Evolutionary conservation across 495 filamentous ascomycete genomes (phyloP).

Genomic region (Penicillium diatomitis): DNA sequence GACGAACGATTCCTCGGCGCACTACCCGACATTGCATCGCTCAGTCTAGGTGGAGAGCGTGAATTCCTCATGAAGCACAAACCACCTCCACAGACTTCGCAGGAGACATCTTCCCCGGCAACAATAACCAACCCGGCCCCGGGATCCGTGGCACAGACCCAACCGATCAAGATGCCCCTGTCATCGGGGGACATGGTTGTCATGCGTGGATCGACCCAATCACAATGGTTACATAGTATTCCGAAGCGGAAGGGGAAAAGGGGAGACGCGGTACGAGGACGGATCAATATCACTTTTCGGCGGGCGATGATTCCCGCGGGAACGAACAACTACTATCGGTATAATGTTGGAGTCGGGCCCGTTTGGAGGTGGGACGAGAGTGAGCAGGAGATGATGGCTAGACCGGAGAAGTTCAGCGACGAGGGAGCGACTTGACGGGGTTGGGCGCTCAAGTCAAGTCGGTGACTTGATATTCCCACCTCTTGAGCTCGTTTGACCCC

Average conservation of each 20-base stretch:
- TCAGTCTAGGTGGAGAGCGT: conserved; percentile 54
- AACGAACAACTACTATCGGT: conserved; percentile 64
- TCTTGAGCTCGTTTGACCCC: too few relatives aligned
- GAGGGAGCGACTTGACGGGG: not conserved
- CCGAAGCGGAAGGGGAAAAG: conserved; percentile 54
- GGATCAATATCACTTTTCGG: conserved; percentile 71
- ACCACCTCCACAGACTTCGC: conserved; percentile 15
- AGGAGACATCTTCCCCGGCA: not conserved
- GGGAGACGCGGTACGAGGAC: conserved; percentile 40
- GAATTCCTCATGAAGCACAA: conserved; percentile 70
- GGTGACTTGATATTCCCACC: too few relatives aligned
- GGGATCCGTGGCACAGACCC: not conserved
- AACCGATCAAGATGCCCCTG: conserved; percentile 51
- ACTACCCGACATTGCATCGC: conserved; percentile 59
- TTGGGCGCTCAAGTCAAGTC: not conserved
- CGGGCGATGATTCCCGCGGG: conserved; percentile 52
- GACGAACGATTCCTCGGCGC: conserved; percentile 65
- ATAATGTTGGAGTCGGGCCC: conserved; percentile 62
- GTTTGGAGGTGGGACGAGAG: conserved; percentile 53
- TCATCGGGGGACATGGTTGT: conserved; percentile 62
- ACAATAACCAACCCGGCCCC: too few relatives aligned
- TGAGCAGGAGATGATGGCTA: conserved; percentile 42
- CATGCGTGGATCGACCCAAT: conserved; percentile 60
- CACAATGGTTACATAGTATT: conserved; percentile 65
- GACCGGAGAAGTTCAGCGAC: not conserved